Evolutionary conservation across 306 rosid species (phyloP).

Genomic region (Styphnolobium japonicum): DNA sequence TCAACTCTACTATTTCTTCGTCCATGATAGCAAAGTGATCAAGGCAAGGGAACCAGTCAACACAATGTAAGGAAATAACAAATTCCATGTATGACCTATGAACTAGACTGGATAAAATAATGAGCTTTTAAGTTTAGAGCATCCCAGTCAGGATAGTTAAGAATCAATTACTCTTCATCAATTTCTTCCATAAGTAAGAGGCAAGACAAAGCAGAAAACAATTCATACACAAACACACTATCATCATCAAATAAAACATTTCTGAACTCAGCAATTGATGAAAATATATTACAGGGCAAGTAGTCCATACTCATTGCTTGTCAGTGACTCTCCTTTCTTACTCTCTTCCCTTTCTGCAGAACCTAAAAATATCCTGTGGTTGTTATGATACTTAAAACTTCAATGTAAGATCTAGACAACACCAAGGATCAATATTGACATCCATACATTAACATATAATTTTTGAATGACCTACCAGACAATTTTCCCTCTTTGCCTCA

Average conservation of each 20-base stretch:
- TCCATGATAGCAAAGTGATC: neutral
- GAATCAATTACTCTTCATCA: neutral
- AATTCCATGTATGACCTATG: neutral
- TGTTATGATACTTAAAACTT: constrained; percentile 23
- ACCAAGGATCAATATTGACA: neutral
- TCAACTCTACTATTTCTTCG: neutral
- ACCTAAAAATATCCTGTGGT: constrained; percentile 43
- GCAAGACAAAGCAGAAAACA: constrained; percentile 7
- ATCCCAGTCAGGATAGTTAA: neutral
- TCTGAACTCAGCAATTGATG: constrained; percentile 28
- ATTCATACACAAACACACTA: neutral
- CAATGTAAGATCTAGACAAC: constrained; percentile 1
- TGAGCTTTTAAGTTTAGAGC: neutral
- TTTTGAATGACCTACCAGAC: neutral
- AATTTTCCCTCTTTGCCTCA: neutral
- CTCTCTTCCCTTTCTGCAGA: constrained; percentile 43
- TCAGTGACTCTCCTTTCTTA: constrained; percentile 27
- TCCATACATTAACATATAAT: neutral
- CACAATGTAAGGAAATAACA: constrained; percentile 2
- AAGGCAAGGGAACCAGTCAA: neutral
- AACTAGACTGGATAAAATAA: neutral
- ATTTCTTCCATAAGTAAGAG: neutral
- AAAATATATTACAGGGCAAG: constrained; percentile 39
- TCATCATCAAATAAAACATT: constrained; percentile 31
- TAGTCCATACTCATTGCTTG: constrained; percentile 57